phyloP scores from a whole-genome alignment of 1,139 yeast species.

The Hanseniaspora sp. region DNA sequence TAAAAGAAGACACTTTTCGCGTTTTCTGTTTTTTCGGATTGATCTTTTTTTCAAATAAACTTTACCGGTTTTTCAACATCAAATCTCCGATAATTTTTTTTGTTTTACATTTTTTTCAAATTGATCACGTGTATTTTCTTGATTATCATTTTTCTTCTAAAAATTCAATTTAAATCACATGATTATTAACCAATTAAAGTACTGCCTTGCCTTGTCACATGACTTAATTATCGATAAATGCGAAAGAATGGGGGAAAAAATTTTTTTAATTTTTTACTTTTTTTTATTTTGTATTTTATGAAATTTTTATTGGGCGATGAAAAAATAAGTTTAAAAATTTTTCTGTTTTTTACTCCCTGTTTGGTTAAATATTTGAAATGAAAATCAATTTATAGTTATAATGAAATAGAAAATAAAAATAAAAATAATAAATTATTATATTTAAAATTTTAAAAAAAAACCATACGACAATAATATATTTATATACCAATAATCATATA shows the following conservation, averaged over 20 bases:
- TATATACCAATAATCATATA: background rate
- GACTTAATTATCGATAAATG: background rate
- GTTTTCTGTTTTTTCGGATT: no score
- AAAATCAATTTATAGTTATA: no score
- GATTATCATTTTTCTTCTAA: background rate
- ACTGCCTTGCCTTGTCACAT: background rate
- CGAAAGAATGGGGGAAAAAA: background rate
- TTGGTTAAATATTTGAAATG: no score
- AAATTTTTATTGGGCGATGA: no score
- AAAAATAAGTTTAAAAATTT: no score
- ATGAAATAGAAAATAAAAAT: no score
- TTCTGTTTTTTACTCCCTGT: no score
- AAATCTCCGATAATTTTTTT: background rate
- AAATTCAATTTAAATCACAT: background rate
- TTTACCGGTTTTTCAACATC: no score
- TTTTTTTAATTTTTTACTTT: background rate
- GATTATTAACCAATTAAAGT: background rate
- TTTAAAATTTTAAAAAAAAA: background rate
- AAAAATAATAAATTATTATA: no score
- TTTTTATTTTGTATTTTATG: background rate
- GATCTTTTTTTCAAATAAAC: no score
- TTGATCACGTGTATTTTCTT: background rate
- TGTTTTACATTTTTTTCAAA: no score
- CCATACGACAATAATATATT: constrained; percentile 3
- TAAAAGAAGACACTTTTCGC: no score